Evolutionary conservation across 2,329 filamentous ascomycete genomes (phyloP).

Genomic region (Leptographium procerum): DNA sequence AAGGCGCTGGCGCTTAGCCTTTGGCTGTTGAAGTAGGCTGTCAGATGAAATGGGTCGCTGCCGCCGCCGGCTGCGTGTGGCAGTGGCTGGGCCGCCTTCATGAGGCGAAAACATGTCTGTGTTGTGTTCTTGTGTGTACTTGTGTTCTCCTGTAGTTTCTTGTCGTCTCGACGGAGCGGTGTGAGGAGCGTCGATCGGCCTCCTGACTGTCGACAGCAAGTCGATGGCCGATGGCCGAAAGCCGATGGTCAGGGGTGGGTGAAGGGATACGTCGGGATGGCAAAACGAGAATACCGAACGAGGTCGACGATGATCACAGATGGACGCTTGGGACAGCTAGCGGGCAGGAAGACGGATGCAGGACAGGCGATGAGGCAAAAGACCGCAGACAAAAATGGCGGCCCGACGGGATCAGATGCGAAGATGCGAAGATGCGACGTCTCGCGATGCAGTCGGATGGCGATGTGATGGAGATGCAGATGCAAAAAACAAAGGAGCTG

Average conservation of each 20-base stretch:
- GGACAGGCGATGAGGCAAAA: neutral
- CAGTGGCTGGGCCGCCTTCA: constrained; percentile 41
- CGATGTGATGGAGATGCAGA: neutral
- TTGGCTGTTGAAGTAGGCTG: constrained; percentile 41
- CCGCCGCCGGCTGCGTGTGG: constrained; percentile 49
- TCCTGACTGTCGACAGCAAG: neutral
- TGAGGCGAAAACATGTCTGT: constrained; percentile 45
- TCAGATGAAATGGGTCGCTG: constrained; percentile 49
- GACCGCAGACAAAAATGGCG: neutral
- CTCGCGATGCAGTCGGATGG: neutral
- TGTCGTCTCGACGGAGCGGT: neutral
- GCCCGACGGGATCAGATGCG: neutral
- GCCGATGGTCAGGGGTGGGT: neutral
- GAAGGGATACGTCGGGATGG: neutral
- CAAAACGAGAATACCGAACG: neutral
- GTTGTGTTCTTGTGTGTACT: neutral
- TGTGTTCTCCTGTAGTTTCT: too few species aligned
- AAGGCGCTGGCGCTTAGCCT: constrained; percentile 51
- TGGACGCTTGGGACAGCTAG: neutral
- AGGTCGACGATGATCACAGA: neutral
- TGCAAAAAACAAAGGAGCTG: neutral
- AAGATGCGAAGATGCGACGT: neutral
- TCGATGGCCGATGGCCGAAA: neutral
- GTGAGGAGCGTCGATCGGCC: neutral
- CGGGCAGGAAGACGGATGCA: neutral